Evolutionary conservation across 441 rosid genomes (phyloP).

Genomic region (Cnidoscolus chayamansa): DNA sequence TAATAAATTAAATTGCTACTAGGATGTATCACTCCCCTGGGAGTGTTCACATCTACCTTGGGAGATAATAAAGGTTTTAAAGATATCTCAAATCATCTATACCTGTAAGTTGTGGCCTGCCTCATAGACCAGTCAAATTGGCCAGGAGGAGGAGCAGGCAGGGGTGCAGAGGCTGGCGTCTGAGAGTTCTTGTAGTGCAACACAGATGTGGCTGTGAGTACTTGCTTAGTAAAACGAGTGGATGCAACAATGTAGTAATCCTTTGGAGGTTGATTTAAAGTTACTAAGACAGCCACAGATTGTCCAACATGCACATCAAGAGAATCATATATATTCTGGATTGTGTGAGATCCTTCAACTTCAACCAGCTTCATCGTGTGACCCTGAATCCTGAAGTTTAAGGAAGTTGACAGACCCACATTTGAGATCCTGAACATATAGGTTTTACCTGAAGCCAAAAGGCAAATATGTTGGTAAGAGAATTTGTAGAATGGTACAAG

Average conservation of each 20-base stretch:
- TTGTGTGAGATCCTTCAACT: constrained; percentile 86
- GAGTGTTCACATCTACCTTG: too few species aligned
- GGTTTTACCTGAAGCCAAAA: constrained; percentile 55
- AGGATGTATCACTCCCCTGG: too few species aligned
- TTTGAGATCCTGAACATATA: constrained; percentile 86
- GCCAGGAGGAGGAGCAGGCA: constrained; percentile 50
- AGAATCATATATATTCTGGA: constrained; percentile 68
- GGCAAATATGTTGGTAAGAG: neutral
- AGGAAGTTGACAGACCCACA: constrained; percentile 60
- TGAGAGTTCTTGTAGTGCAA: constrained; percentile 66
- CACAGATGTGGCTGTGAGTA: constrained; percentile 50
- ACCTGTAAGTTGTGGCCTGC: constrained; percentile 89
- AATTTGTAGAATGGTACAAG: neutral
- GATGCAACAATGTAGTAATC: constrained; percentile 82
- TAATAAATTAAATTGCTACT: neutral
- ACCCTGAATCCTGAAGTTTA: constrained; percentile 88
- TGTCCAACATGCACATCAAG: constrained; percentile 93
- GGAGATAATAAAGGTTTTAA: too few species aligned
- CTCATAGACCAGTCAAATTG: constrained; percentile 66
- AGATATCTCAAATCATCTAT: neutral
- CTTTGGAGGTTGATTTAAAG: constrained; percentile 62
- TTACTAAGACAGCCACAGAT: constrained; percentile 67
- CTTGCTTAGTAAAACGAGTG: constrained; percentile 45
- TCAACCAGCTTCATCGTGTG: constrained; percentile 76
- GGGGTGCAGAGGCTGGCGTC: constrained; percentile 57